phyloP scores from a whole-genome alignment of 495 filamentous ascomycete genomes.

The Aspergillus sclerotiicarbonarius region DNA sequence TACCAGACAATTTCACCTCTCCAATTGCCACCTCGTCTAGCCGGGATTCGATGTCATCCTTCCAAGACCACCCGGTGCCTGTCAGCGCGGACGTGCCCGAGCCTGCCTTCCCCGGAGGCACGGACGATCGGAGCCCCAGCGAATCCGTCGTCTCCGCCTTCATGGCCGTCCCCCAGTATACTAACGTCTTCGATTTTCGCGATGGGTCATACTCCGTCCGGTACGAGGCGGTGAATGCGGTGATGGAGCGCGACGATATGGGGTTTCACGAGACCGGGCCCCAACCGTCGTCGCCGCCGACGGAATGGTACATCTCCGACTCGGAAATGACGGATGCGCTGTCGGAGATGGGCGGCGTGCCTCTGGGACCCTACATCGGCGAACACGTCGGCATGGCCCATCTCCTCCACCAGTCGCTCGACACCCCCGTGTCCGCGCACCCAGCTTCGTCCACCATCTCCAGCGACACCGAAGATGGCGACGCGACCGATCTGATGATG shows the following conservation, averaged over 20 bases:
- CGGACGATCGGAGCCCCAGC: slow-evolving; percentile 7
- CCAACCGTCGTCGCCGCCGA: slow-evolving; percentile 11
- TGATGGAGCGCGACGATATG: slow-evolving; percentile 17
- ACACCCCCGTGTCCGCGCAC: slow-evolving; percentile 10
- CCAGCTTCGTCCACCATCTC: slow-evolving; percentile 23
- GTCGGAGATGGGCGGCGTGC: slow-evolving; percentile 25
- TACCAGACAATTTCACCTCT: slow-evolving; percentile 9
- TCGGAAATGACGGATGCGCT: slow-evolving; percentile 26
- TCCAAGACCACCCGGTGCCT: slow-evolving; percentile 4
- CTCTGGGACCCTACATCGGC: slow-evolving; percentile 17
- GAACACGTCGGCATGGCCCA: slow-evolving; percentile 21
- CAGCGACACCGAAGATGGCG: slow-evolving; percentile 22
- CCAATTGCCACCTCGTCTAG: slow-evolving; percentile 3
- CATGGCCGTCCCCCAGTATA: slow-evolving; percentile 35
- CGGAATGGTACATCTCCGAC: slow-evolving; percentile 21
- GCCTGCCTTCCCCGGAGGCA: neutral
- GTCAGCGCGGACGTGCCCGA: neutral
- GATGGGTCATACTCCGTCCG: slow-evolving; percentile 18
- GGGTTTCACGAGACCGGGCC: slow-evolving; percentile 3
- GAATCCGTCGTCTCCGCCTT: slow-evolving; percentile 27
- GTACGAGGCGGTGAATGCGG: slow-evolving; percentile 34
- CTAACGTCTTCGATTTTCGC: slow-evolving; percentile 22
- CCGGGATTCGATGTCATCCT: slow-evolving; percentile 4
- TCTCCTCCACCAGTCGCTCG: slow-evolving; percentile 23
- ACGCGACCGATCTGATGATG: slow-evolving; percentile 26